Base-by-base conservation (phyloP, 1,284 basidiomycete genomes). In the Trametes pubescens region DNA sequence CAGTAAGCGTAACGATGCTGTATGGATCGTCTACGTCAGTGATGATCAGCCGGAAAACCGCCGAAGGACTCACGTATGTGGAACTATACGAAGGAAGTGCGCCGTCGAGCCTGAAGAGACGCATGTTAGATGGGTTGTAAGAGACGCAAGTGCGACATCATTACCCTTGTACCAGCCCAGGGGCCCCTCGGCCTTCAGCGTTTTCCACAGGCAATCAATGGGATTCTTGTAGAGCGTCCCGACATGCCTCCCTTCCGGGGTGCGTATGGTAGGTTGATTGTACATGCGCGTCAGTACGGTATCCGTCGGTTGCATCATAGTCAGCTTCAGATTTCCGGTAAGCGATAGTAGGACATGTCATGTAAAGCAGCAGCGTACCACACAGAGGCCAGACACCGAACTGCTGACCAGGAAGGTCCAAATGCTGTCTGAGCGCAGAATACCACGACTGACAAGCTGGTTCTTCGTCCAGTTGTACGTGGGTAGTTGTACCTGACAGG, bases 141-240 rank as follows among this genome's bases (percentile, higher is more conserved):
- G 34, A 14, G 21, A 8, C n/a, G 14, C 14, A 3, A 0, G 21
- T 21, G 13, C 10, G 16, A 26, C 0, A 26, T 18, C 21, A 16
- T 7, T 62, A 87, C 94, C 95, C 82, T 97, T 97, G 80, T 98
- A 98, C 91, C 91, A 93, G 26, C 94, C 97, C 47, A 89, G 81
- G 11, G 96, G 80, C 44, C 97, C 97, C 79, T 99, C 97, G 0
- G 92, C 83, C 75, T 92, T 92, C 69, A 94, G 86, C 0, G 96
- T 99, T 81, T 98, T 97, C 92, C 93, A 98, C 55, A 99, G 82
- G 78, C 96, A 98, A 74, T 98, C 96, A 71, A 98, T 89, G 1
- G 96, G 96, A 75, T 93, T 96, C 76, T 86, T 91, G 80, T 98
- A 98, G 13, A 98, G 80, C 2, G 88, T 81, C 6, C 96, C 95